Conservation (phyloP, 495 filamentous ascomycete genomes). For the Penicillium taxi region DNA sequence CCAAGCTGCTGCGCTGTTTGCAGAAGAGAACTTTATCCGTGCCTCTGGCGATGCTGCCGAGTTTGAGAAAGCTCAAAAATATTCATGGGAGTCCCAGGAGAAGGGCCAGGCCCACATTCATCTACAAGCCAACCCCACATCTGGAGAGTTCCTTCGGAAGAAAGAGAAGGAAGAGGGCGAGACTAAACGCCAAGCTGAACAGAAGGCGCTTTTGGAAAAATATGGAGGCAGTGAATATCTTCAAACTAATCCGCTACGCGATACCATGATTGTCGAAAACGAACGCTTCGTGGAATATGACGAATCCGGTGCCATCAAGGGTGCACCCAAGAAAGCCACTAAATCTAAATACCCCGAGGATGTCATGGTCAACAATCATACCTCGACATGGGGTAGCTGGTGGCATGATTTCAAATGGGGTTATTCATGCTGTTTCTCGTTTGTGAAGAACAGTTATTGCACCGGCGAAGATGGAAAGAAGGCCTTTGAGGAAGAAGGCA, state of each 20-base stretch:
- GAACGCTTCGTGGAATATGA: constrained; percentile 96
- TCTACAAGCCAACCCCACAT: constrained; percentile 93
- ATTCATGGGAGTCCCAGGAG: constrained; percentile 95
- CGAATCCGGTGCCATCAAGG: constrained; percentile 80
- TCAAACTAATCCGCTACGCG: constrained; percentile 52
- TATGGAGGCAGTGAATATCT: constrained; percentile 72
- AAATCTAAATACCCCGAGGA: constrained; percentile 92
- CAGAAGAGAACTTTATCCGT: constrained; percentile 88
- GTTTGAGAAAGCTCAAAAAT: constrained; percentile 80
- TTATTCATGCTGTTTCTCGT: constrained; percentile 92
- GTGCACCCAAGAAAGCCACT: constrained; percentile 61
- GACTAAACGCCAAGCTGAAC: constrained; percentile 55
- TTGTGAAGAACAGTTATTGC: constrained; percentile 92
- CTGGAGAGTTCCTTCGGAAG: constrained; percentile 74
- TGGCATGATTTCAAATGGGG: constrained; percentile 95
- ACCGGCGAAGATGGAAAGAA: constrained; percentile 78
- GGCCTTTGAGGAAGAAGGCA: constrained; percentile 61
- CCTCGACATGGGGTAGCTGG: constrained; percentile 93
- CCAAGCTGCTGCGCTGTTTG: constrained; percentile 77
- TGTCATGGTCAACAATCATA: constrained; percentile 82
- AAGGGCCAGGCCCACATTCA: constrained; percentile 66
- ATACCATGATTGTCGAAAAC: constrained; percentile 63
- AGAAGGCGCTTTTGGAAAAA: constrained; percentile 69
- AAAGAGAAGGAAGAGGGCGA: constrained; percentile 66
- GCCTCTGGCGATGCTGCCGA: constrained; percentile 90